Percentiles rank a stretch among this genome's conserved stretches.
Conservation (phyloP, 2,329 filamentous ascomycete species). For the Hymenoscyphus fructigenus region DNA sequence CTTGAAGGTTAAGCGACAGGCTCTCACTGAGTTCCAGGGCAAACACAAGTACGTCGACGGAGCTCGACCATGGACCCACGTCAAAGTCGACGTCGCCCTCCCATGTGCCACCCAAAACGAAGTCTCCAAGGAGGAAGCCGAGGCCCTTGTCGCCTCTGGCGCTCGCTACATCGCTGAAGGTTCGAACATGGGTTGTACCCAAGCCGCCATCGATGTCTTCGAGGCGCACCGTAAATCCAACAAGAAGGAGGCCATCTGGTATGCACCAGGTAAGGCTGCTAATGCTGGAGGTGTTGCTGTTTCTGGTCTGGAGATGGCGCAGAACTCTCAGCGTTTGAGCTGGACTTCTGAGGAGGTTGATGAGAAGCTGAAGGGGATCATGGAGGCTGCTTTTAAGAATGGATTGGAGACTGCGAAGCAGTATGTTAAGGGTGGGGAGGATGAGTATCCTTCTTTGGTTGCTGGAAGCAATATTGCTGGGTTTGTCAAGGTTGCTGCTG, state of each 20-base stretch:
- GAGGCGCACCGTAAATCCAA: slow-evolving; percentile 74
- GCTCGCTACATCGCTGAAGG: slow-evolving; percentile 90
- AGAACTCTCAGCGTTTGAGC: slow-evolving; percentile 84
- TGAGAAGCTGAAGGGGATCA: slow-evolving; percentile 85
- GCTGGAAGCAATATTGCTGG: slow-evolving; percentile 96
- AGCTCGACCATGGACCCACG: slow-evolving; percentile 87
- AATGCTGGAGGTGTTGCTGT: slow-evolving; percentile 98
- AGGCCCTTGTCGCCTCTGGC: slow-evolving; percentile 74
- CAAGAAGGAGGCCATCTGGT: slow-evolving; percentile 77
- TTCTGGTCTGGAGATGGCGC: slow-evolving; percentile 97
- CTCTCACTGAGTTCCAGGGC: slow-evolving; percentile 71
- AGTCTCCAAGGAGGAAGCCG: slow-evolving; percentile 86
- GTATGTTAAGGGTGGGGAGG: slow-evolving; percentile 76
- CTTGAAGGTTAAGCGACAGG: slow-evolving; percentile 84
- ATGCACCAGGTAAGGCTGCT: slow-evolving; percentile 93
- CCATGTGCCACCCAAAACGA: slow-evolving; percentile 98
- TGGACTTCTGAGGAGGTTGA: slow-evolving; percentile 94
- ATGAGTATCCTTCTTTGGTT: slow-evolving; percentile 84
- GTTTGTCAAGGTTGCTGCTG: slow-evolving; percentile 91
- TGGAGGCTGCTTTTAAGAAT: slow-evolving; percentile 90
- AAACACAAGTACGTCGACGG: slow-evolving; percentile 86
- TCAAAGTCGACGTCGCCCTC: slow-evolving; percentile 86
- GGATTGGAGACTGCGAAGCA: slow-evolving; percentile 86
- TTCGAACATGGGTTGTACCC: slow-evolving; percentile 98
- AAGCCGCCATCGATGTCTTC: slow-evolving; percentile 91